Conservation (phyloP, 2,329 filamentous ascomycete genomes). For the Arthrinium phaeospermum region DNA sequence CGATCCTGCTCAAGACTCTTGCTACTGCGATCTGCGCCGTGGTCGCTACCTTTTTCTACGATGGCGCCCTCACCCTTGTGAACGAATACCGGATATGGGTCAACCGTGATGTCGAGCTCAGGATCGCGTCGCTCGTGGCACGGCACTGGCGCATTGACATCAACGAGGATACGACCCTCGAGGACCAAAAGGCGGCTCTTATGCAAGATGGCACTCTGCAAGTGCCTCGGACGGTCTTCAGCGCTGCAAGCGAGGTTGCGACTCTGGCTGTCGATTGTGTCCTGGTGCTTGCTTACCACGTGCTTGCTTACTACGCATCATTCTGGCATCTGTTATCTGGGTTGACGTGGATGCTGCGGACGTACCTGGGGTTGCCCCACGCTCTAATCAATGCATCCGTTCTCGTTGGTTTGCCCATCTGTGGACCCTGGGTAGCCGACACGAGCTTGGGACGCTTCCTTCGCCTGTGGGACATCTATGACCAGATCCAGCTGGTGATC, state of each 20-base stretch:
- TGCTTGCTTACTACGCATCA: background rate
- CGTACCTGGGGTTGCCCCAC: background rate
- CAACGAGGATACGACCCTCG: background rate
- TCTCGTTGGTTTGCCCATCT: background rate
- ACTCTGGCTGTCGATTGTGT: background rate
- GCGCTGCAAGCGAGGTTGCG: background rate
- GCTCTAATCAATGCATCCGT: background rate
- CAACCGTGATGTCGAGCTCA: background rate
- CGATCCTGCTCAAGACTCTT: background rate
- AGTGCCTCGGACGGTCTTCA: background rate
- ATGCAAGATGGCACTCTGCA: background rate
- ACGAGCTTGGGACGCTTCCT: background rate
- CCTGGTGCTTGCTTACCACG: background rate
- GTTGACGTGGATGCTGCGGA: background rate
- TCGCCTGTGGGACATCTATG: background rate
- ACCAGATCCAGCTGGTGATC: background rate
- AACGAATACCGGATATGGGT: background rate
- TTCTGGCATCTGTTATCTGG: background rate
- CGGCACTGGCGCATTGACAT: background rate
- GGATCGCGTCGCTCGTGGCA: background rate
- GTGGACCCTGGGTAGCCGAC: background rate
- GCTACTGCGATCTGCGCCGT: background rate
- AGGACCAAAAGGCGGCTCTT: slow-evolving; percentile 7
- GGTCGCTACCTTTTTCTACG: background rate
- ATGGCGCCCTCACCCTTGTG: background rate